Base-by-base conservation (phyloP, 106 monocot species). In the Hemerocallis citrina region DNA sequence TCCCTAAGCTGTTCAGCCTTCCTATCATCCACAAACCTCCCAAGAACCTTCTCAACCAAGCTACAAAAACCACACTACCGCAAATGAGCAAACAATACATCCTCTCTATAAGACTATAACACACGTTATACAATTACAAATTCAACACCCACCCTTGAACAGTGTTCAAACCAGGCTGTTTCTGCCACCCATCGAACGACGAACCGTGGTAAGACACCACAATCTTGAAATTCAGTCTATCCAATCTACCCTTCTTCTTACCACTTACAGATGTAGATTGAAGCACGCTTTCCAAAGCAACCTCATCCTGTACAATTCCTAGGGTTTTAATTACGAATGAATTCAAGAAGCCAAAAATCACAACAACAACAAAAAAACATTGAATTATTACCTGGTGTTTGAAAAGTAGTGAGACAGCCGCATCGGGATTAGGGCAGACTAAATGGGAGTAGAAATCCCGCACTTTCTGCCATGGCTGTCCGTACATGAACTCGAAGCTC, bases 151-250 rank as follows among this genome's bases (percentile, higher is more conserved):
- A 94, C 93, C 85, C 86, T 69, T 96, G 95, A 67, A 96, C 86
- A 46, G 90, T 96, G 70, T 96, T 79, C 21, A 90, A 72, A 36
- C 68, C 80, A 69, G 95, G 86, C 69, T 96, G 95, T 76, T 81
- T 96, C 60, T 96, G 95, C 95, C 95, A 96, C 10, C 95, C 95
- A 55, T 96, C 95, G 55, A 96, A 96, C 22, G 84, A 84, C 5
- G 57, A 40, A 6, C 90, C 95, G 61, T 90, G 86, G 61, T 96
- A 96, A 1, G 84, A 83, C 55, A 96, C 31, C 5, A 84, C 65
- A 55, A 96, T 86, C 62, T 84, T 96, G 39, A 79, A 96, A 20
- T 77, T 87, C 35, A 58, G 30, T 66, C 95, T 83, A 49, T 81
- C 78, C 84, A 83, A 96, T 50, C 90, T 81, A n/a, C 58, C 35